Evolutionary conservation across 2,329 filamentous ascomycete species (phyloP), one percentile per base, ranked within the genome.

Genomic region (Neoscytalidium dimidiatum): DNA sequence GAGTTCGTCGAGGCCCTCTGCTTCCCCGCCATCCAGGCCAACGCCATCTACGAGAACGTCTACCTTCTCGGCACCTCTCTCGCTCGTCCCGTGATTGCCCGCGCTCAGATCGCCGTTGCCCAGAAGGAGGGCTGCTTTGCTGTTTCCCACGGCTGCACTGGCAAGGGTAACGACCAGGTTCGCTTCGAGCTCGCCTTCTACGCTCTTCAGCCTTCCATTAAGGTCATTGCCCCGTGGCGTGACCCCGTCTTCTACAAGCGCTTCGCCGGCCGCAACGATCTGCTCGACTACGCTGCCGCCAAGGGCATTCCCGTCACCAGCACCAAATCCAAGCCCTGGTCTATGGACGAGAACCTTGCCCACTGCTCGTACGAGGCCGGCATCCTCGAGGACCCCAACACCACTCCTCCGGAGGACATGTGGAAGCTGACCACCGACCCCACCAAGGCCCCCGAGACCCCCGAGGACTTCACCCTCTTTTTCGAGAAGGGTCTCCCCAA

Each of bases 311-410:
- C 90, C 53, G 89, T 92, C 66, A 88, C 86, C 31, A 89, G 86
- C 71, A 91, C 89, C 70, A 91, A 91, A 81, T 86, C 87, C 75
- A 88, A 89, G 79, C 88, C 88, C 52, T 91, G 87, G 86, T 84
- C 84, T 66, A 85, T 85, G 83, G 86, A 89, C 71, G 87, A 89
- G 78, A 91, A 92, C 80, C 73, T 92, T 71, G 90, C 88, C 64
- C 91, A 94, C 80, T 92, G 88, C 83, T 85, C 81, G 67, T 96
- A 95, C 78, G 92, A 96, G 82, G 89, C 89, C 60, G 91, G 91
- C 74, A 89, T 89, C 68, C 84, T 92, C 66, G 90, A 92, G 79
- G 86, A 88, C 71, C 85, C 86, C 66, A 78, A 82, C 74, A 81
- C 84, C 71, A 87, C 88, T 66, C 86, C 91, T 41, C 90, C 91